Evolutionary conservation across 2,329 filamentous ascomycete genomes (phyloP).

Genomic region (Fusarium paranaense): DNA sequence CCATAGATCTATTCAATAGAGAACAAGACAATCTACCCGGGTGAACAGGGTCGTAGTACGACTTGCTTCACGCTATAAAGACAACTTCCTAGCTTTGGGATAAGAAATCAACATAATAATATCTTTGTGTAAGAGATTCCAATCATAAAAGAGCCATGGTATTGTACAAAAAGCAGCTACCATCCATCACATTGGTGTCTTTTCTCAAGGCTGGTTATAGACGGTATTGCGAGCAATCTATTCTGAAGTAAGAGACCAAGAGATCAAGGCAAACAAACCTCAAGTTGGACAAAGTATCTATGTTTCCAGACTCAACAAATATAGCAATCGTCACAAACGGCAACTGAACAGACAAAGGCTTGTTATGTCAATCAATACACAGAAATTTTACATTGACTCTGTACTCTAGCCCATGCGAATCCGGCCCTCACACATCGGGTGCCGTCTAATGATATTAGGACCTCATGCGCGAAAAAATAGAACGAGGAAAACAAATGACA

Average conservation of each 20-base stretch:
- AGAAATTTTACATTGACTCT: constrained; percentile 17
- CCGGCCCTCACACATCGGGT: constrained; percentile 10
- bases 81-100: too few species aligned
- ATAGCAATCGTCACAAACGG: neutral
- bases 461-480: neutral
- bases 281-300: neutral
- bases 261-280: neutral
- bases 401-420: constrained; percentile 21
- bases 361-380: constrained; percentile 11
- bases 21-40: neutral
- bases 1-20: neutral
- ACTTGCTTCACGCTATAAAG: neutral
- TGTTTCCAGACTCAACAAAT: too few species aligned
- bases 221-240: too few species aligned
- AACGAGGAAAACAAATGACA: neutral
- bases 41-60: neutral
- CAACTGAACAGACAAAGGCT: neutral
- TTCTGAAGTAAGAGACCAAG: neutral
- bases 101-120: too few species aligned
- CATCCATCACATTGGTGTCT: too few species aligned
- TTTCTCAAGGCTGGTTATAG: too few species aligned
- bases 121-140: too few species aligned
- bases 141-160: too few species aligned
- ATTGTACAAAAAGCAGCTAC: too few species aligned
- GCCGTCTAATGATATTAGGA: constrained; percentile 31